These are phyloP conservation scores for Scenedesmus sp. DNA, from an alignment of 163 green algal species.

Conservation along the genomic window DNA sequence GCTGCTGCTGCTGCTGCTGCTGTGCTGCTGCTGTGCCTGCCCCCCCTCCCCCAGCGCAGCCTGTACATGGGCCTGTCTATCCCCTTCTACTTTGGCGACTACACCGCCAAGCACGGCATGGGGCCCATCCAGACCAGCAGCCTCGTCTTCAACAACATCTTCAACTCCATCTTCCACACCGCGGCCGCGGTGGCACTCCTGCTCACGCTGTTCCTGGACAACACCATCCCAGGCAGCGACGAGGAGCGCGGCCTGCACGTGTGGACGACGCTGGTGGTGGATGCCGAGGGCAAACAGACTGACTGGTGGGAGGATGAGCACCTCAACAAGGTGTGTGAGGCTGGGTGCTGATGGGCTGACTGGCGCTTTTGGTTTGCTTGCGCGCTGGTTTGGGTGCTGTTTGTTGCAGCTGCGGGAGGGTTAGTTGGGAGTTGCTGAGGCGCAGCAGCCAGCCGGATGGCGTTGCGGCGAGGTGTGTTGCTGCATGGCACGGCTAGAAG, in stretches of 20 bases:
- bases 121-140: constrained; percentile 71
- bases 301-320: constrained; percentile 55
- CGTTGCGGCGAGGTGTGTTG: too few species aligned
- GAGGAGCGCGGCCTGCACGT: constrained; percentile 58
- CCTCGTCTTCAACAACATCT: constrained; percentile 63
- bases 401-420: background rate
- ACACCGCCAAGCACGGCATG: constrained; percentile 54
- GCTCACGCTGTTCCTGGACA: constrained; percentile 82
- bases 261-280: constrained; percentile 26
- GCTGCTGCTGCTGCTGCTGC: background rate
- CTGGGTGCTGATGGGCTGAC: too few species aligned
- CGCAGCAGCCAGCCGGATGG: too few species aligned
- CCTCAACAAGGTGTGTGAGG: constrained; percentile 44
- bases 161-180: constrained; percentile 79
- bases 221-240: constrained; percentile 66
- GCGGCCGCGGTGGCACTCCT: constrained; percentile 76
- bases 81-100: constrained; percentile 74
- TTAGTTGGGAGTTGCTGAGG: too few species aligned
- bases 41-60: background rate
- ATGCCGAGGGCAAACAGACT: background rate
- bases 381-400: background rate
- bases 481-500: too few species aligned
- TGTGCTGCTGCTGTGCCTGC: background rate
- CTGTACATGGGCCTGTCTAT: constrained; percentile 77
- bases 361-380: background rate